Evolutionary conservation across 2,329 filamentous ascomycete genomes (phyloP).

Genomic region (Pseudogymnoascus sp.): DNA sequence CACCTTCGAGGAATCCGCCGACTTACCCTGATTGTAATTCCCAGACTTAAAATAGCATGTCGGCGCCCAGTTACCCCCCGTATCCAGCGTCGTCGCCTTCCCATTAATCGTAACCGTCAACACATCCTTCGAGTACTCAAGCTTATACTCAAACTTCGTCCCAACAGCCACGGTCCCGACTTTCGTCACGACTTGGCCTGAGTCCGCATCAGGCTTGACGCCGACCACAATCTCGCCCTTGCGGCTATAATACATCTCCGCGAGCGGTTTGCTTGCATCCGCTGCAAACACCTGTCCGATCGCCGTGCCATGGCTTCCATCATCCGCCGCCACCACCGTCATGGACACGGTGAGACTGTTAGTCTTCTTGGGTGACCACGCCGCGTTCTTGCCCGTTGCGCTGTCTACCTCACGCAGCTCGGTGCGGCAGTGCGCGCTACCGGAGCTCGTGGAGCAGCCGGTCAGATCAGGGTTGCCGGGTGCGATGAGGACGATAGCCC

Average conservation of each 20-base stretch:
- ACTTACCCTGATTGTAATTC: slow-evolving; percentile 9
- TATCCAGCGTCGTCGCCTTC: slow-evolving; percentile 11
- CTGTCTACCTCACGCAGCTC: slow-evolving; percentile 2
- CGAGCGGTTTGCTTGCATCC: slow-evolving; percentile 23
- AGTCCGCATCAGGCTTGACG: slow-evolving; percentile 22
- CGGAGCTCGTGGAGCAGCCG: background rate
- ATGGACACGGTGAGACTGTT: slow-evolving; percentile 6
- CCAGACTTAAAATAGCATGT: slow-evolving; percentile 6
- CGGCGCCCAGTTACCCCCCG: background rate
- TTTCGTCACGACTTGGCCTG: slow-evolving; percentile 21
- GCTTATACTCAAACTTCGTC: slow-evolving; percentile 24
- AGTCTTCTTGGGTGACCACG: slow-evolving; percentile 2
- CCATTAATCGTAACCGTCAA: slow-evolving; percentile 19
- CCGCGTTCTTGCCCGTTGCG: background rate
- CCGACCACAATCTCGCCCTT: slow-evolving; percentile 22
- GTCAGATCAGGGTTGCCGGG: slow-evolving; percentile 6
- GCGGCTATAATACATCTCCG: slow-evolving; percentile 25
- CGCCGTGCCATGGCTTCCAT: slow-evolving; percentile 4
- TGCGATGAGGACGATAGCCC: background rate
- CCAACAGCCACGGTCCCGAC: slow-evolving; percentile 22
- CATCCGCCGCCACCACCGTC: background rate
- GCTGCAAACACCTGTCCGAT: slow-evolving; percentile 11
- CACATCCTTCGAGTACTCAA: slow-evolving; percentile 23
- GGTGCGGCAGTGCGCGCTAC: background rate
- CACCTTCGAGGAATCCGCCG: slow-evolving; percentile 5